These are phyloP conservation scores for Westerdykella aurantiaca DNA, from an alignment of 2,329 filamentous ascomycete species.

Conservation along the genomic window DNA sequence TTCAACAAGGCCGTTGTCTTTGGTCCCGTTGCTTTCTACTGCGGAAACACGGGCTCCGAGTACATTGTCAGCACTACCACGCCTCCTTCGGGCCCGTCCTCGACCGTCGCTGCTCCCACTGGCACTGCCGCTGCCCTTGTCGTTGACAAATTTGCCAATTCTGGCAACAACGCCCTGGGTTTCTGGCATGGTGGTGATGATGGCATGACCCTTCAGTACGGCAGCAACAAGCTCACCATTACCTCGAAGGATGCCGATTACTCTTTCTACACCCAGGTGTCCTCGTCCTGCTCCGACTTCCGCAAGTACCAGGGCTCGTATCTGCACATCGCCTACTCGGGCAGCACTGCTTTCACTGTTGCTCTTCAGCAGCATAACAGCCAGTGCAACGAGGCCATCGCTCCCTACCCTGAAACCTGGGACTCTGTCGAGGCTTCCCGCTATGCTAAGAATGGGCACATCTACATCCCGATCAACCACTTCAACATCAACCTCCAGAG, in stretches of 20 bases:
- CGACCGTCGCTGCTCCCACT: conserved; percentile 47
- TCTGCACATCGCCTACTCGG: conserved; percentile 59
- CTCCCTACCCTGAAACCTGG: conserved; percentile 61
- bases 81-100: conserved; percentile 40
- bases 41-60: conserved; percentile 46
- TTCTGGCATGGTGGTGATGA: conserved; percentile 64
- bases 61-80: conserved; percentile 45
- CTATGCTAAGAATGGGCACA: conserved; percentile 51
- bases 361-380: conserved; percentile 62
- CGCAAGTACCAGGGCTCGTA: conserved; percentile 52
- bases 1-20: conserved; percentile 47
- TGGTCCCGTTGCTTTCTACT: conserved; percentile 56
- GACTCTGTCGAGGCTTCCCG: conserved; percentile 60
- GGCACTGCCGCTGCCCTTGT: conserved; percentile 48
- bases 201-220: conserved; percentile 49
- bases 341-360: conserved; percentile 58
- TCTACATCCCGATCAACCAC: conserved; percentile 63
- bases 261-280: conserved; percentile 56
- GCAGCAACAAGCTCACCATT: conserved; percentile 50
- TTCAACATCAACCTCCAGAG: conserved; percentile 57
- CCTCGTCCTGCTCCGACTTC: conserved; percentile 52
- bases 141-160: conserved; percentile 56
- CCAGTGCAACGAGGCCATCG: conserved; percentile 50
- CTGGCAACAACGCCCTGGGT: conserved; percentile 53
- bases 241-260: conserved; percentile 56